A percentile compares a stretch with the other conserved stretches of the same genome.
phyloP scores from a whole-genome alignment of 1,139 yeast species.

The Citeromyces hawaiiensis region DNA sequence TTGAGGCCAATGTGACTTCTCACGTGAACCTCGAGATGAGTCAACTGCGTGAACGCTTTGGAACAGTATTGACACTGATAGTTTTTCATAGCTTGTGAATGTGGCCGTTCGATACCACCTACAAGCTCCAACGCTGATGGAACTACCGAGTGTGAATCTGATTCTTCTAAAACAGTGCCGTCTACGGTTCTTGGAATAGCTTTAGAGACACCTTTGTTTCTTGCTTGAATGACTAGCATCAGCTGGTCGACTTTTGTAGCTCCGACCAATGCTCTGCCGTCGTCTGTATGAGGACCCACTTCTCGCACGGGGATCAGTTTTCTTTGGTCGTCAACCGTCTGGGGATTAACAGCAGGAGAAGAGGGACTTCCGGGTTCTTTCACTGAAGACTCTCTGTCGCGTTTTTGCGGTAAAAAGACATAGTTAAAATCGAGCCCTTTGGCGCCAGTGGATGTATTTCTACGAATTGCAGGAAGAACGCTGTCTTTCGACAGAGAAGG shows the following conservation, averaged over 20 bases:
- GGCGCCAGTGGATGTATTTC: neutral
- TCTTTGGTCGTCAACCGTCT: neutral
- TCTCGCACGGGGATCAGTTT: slow-evolving; percentile 30
- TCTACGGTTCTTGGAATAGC: slow-evolving; percentile 50
- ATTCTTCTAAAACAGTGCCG: slow-evolving; percentile 27
- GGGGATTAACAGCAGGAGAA: neutral
- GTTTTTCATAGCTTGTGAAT: slow-evolving; percentile 30
- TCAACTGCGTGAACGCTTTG: slow-evolving; percentile 58
- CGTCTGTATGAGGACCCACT: slow-evolving; percentile 28
- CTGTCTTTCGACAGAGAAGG: neutral
- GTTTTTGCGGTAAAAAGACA: neutral
- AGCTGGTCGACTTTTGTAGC: slow-evolving; percentile 83
- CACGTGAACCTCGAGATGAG: slow-evolving; percentile 69
- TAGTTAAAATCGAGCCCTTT: neutral
- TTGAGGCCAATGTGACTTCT: slow-evolving; percentile 68
- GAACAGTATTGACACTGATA: slow-evolving; percentile 63
- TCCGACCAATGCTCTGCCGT: slow-evolving; percentile 60
- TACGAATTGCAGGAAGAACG: neutral
- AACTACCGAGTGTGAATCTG: slow-evolving; percentile 19
- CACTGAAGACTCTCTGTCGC: neutral
- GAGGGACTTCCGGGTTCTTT: neutral
- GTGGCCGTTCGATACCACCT: slow-evolving; percentile 74
- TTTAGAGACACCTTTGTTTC: slow-evolving; percentile 58
- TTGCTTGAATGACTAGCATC: slow-evolving; percentile 82
- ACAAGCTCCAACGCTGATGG: slow-evolving; percentile 60